Evolutionary conservation across 208 protist species (phyloP), one percentile per base, ranked within the genome.

Genomic region (Sergeia podlipaevii): DNA sequence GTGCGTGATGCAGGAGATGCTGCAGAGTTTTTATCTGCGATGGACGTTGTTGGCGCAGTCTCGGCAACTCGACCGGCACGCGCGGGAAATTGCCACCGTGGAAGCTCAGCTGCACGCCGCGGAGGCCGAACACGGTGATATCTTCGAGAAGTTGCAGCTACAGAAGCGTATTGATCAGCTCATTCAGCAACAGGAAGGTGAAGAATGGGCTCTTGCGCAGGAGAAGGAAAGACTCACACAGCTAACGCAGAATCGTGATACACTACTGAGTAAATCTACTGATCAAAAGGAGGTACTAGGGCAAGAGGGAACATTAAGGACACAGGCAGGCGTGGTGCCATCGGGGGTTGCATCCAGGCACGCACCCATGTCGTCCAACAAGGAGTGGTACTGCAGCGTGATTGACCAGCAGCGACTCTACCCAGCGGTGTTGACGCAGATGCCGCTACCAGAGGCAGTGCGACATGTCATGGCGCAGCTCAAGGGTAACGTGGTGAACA

Each of bases 141-240:
- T 90, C 13, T 91, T 94, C 48, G 87, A 94, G 26, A 84, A 81
- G 47, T 51, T 94, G n/a, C 80, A 91, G 51, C 62, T 91, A 21
- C 82, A 91, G 59, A 85, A 80, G 39, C 77, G 76, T 43, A 48
- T 94, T n/a, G 78, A 86, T 23, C 48, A 71, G 38, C 58, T 91
- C 32, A 54, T 53, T 2, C 46, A 74, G 42, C 65, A 71, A 23
- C 69, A 81, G 18, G 71, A 82, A 7, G 38, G 62, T 3, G 80
- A 85, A 43, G 67, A 73, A 42, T 43, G 47, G 43, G 50, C 66
- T 34, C 48, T 91, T 24, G 27, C 47, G 0, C 60, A 71, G 20
- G 64, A 63, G 13, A 28, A 61, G 49, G 27, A 24, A 13, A 60
- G 63, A 30, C 53, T 79, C 20, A 50, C 18, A 3, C 47, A 33